Evolutionary conservation across 78 protist genomes (phyloP).

Genomic region (Diacronema lutheri): DNA sequence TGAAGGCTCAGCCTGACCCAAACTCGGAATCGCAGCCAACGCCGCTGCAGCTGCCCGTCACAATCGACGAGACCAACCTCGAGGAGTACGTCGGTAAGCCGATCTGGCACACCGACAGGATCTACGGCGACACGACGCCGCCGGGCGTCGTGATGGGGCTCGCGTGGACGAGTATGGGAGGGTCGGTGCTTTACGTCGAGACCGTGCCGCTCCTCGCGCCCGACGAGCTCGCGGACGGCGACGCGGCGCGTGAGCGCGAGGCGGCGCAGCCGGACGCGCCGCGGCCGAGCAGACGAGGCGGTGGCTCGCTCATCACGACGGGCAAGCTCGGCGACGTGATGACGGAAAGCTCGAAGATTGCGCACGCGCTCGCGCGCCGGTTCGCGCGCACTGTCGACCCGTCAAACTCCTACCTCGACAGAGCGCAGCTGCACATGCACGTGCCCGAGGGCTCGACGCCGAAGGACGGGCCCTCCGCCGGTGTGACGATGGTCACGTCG

Average conservation of each 20-base stretch:
- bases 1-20: background rate
- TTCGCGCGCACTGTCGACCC: background rate
- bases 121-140: constrained; percentile 55
- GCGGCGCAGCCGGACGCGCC: background rate
- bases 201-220: background rate
- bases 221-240: background rate
- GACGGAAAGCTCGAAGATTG: constrained; percentile 78
- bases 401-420: constrained; percentile 6
- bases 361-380: constrained; percentile 56
- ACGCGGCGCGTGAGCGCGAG: background rate
- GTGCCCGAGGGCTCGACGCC: constrained; percentile 89
- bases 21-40: too few relatives aligned
- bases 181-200: constrained; percentile 80
- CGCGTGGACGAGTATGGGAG: constrained; percentile 74
- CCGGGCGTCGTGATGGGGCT: constrained; percentile 61
- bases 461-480: constrained; percentile 92
- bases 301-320: constrained; percentile 4
- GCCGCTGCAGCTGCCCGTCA: too few relatives aligned
- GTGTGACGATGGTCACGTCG: constrained; percentile 73
- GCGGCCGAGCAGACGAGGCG: background rate
- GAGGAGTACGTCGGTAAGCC: constrained; percentile 75
- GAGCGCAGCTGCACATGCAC: constrained; percentile 73
- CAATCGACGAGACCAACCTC: constrained; percentile 23
- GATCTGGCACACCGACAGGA: constrained; percentile 36
- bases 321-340: constrained; percentile 86